These are phyloP conservation scores for Monosporozyma solicola DNA, from an alignment of 805 yeast genomes.

Conservation along the genomic window DNA sequence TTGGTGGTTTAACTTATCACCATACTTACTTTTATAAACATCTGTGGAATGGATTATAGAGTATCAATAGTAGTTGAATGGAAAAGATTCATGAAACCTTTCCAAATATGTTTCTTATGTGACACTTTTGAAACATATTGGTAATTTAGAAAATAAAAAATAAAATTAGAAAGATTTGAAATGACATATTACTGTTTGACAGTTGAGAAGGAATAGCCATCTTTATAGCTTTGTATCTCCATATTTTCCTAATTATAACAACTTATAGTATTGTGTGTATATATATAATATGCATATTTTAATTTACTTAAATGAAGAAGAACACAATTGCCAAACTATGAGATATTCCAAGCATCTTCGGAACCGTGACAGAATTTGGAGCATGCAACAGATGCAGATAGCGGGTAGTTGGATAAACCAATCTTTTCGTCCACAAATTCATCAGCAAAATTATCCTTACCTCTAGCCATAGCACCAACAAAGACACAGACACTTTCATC, in stretches of 20 bases:
- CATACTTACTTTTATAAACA: background rate
- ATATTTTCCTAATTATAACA: background rate
- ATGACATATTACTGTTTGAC: background rate
- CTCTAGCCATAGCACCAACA: slow-evolving; percentile 99
- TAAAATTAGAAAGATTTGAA: background rate
- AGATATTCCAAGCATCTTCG: slow-evolving; percentile 94
- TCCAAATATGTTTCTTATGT: background rate
- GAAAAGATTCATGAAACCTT: background rate
- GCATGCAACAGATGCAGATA: slow-evolving; percentile 96
- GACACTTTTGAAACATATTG: slow-evolving; percentile 1
- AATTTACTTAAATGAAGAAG: background rate
- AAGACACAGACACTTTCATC: slow-evolving; percentile 96
- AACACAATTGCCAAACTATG: slow-evolving; percentile 9
- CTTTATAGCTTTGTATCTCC: background rate
- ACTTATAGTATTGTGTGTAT: background rate
- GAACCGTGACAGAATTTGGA: slow-evolving; percentile 97
- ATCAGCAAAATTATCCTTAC: slow-evolving; percentile 94
- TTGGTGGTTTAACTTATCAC: too few relatives aligned
- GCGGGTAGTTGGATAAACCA: slow-evolving; percentile 90
- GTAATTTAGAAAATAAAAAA: background rate
- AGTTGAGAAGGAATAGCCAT: background rate
- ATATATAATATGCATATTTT: slow-evolving; percentile 1
- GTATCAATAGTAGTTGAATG: slow-evolving; percentile 32
- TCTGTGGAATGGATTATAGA: background rate
- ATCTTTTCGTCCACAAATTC: slow-evolving; percentile 94